Evolutionary conservation across 495 filamentous ascomycete species (phyloP).

Genomic region (Pyrenopolyporus hunteri): DNA sequence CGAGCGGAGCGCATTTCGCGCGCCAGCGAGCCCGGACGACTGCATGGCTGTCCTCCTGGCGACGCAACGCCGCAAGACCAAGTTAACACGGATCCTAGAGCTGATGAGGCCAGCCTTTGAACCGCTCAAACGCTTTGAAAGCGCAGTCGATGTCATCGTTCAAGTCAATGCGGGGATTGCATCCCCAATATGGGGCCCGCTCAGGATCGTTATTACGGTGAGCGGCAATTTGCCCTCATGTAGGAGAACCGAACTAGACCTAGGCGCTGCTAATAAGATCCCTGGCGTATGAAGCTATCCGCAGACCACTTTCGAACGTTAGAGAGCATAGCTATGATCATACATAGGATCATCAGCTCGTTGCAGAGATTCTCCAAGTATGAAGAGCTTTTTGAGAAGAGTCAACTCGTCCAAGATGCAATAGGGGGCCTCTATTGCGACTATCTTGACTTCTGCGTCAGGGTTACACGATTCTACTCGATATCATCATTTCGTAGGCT

Average conservation of each 20-base stretch:
- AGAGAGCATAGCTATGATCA: conserved; percentile 37
- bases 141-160: conserved; percentile 33
- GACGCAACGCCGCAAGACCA: conserved; percentile 25
- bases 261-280: conserved; percentile 6
- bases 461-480: conserved; percentile 36
- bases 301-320: conserved; percentile 39
- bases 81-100: conserved; percentile 20
- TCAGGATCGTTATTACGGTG: conserved; percentile 28
- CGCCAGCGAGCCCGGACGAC: conserved; percentile 23
- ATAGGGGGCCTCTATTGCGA: conserved; percentile 39
- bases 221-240: conserved; percentile 5
- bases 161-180: conserved; percentile 33
- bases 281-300: conserved; percentile 8
- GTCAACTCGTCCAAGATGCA: conserved; percentile 33
- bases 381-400: conserved; percentile 35
- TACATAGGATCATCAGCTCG: conserved; percentile 37
- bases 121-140: conserved; percentile 25
- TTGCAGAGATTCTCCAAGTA: conserved; percentile 39
- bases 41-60: conserved; percentile 26
- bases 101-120: conserved; percentile 31
- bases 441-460: conserved; percentile 38
- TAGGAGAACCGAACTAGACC: not conserved
- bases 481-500: conserved; percentile 28
- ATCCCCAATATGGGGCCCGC: conserved; percentile 31
- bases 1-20: conserved; percentile 15